Conservation (phyloP, 495 filamentous ascomycete species). For the Aspergillus heteromorphus region DNA sequence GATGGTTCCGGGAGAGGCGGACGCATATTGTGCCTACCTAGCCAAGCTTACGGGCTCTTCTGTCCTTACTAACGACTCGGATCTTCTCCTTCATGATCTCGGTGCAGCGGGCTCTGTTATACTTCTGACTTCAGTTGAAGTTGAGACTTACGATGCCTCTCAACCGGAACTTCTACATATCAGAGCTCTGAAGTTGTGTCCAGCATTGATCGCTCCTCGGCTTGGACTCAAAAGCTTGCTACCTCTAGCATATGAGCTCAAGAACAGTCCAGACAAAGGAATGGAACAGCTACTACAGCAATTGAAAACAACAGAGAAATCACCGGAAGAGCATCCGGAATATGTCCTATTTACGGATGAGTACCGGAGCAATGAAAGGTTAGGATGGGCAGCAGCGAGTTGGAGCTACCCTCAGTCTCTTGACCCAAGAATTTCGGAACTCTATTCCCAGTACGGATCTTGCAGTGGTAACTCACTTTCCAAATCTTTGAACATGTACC, state of each 20-base stretch:
- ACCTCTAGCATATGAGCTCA: slow-evolving; percentile 33
- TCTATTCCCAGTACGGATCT: slow-evolving; percentile 30
- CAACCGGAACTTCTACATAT: slow-evolving; percentile 20
- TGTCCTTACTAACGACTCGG: slow-evolving; percentile 67
- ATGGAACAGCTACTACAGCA: slow-evolving; percentile 30
- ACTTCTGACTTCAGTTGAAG: slow-evolving; percentile 49
- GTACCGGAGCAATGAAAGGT: slow-evolving; percentile 20
- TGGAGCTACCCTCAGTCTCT: slow-evolving; percentile 6
- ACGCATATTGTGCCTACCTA: slow-evolving; percentile 57
- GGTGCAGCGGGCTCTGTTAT: slow-evolving; percentile 51
- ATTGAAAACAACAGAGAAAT: slow-evolving; percentile 14
- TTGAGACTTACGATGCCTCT: slow-evolving; percentile 12
- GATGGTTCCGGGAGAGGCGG: slow-evolving; percentile 67
- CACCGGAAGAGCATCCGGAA: slow-evolving; percentile 9
- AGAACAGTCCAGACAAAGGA: slow-evolving; percentile 14
- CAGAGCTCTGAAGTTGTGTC: slow-evolving; percentile 32
- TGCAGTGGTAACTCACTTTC: slow-evolving; percentile 9
- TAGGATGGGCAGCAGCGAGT: background rate
- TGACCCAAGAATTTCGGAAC: slow-evolving; percentile 34
- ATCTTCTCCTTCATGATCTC: slow-evolving; percentile 65
- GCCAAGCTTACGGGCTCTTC: slow-evolving; percentile 44
- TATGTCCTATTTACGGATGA: slow-evolving; percentile 41
- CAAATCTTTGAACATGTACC: slow-evolving; percentile 42
- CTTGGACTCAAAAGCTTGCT: slow-evolving; percentile 31
- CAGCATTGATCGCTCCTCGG: slow-evolving; percentile 27